Percentiles rank a stretch among this genome's conserved stretches.
Conservation (phyloP, 2,329 filamentous ascomycete genomes). For the Apiospora hydei region DNA sequence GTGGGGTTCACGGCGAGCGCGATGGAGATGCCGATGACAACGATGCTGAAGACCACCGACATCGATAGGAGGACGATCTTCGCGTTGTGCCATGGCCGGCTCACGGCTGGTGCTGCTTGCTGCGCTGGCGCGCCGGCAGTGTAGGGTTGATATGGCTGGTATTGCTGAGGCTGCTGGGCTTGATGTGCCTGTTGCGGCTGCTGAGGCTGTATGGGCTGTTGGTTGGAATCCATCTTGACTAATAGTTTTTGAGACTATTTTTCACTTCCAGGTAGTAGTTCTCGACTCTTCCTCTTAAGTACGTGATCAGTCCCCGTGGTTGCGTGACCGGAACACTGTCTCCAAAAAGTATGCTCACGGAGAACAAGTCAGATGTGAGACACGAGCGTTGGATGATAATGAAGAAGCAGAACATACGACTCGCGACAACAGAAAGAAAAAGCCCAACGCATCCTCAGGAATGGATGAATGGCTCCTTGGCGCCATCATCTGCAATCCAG, state of each 20-base stretch:
- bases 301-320: not conserved
- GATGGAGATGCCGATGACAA: conserved; percentile 34
- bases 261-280: too few relatives aligned
- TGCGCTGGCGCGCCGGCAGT: conserved; percentile 5
- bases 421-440: not conserved
- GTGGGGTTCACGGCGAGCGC: conserved; percentile 29
- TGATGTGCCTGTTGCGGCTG: not conserved
- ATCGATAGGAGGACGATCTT: conserved; percentile 32
- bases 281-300: not conserved
- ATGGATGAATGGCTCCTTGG: too few relatives aligned
- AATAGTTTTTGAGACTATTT: not conserved
- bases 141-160: conserved; percentile 27
- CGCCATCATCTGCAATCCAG: not conserved
- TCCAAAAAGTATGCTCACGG: not conserved
- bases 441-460: not conserved
- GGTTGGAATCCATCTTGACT: conserved; percentile 30
- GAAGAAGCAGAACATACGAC: not conserved
- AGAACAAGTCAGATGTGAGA: not conserved
- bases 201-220: conserved; percentile 24
- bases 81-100: conserved; percentile 29
- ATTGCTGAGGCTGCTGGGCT: conserved; percentile 16
- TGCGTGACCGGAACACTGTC: not conserved
- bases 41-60: conserved; percentile 32
- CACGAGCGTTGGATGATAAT: not conserved
- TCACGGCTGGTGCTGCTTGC: conserved; percentile 8